Evolutionary conservation across 495 filamentous ascomycete species (phyloP), one percentile per base, ranked within the genome.

Genomic region (Cairneyella variabilis): DNA sequence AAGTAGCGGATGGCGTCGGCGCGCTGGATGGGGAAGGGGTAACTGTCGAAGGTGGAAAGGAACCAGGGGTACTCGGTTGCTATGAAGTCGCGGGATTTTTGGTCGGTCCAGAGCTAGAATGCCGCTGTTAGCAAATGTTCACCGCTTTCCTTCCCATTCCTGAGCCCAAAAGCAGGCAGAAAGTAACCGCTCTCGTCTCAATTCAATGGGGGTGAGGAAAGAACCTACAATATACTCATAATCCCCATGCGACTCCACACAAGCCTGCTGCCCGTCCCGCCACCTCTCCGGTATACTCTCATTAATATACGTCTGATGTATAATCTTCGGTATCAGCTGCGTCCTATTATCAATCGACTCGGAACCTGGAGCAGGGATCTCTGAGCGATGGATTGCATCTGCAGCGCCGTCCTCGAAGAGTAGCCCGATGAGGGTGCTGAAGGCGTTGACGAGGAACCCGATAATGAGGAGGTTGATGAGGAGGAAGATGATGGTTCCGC

Each of bases 1-100:
- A 96, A 95, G 67, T 95, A 96, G 18, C 90, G 80, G 45, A 95
- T 91, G 2, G 89, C 78, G 63, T 96, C 90, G 32, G 90, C 90
- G 45, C 90, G 84, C 67, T 95, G 88, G 51, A 96, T 92, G 6
- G 84, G 82, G 63, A 85, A 89, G 22, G 74, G 76, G 69, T 96
- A 96, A 63, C 76, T 76, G 62, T 91, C 87, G 60, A 88, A 96
- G 1, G 88, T 91, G 23, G 81, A 80, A 26, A 92, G 76, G 72
- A 95, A 96, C 88, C 88, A 95, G 1, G 88, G 82, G 60, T 96
- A 93, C 69, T 91, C 71, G 14, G 40, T 30, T 11, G 23, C 78
- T 59, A 95, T 90, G 56, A 95, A 90, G 3, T 85, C 80, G 51
- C 85, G 78, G 45, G 86, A 81, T 50, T 80, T 81, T 44, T 80